Percentiles rank a stretch among this genome's conserved stretches.
phyloP scores from a whole-genome alignment of 2,329 filamentous ascomycete genomes.

The Verticillium tricorpus region DNA sequence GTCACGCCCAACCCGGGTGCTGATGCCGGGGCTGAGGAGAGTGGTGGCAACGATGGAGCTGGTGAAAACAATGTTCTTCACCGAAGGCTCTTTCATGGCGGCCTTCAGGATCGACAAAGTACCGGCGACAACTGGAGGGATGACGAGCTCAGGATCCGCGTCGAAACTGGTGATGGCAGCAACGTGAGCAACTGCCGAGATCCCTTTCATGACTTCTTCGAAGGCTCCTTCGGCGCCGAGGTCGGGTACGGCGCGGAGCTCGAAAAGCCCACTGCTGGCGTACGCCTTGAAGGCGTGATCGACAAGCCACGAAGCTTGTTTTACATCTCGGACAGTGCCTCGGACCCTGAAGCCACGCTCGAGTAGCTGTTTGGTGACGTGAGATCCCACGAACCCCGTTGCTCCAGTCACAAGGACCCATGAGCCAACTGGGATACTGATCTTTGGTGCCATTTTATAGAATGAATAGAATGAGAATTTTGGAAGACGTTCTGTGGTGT shows the following conservation, averaged over 20 bases:
- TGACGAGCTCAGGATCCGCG: conserved; percentile 35
- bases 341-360: conserved; percentile 35
- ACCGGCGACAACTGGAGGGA: conserved; percentile 30
- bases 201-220: conserved; percentile 33
- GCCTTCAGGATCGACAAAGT: conserved; percentile 32
- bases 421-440: not conserved
- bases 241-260: conserved; percentile 31
- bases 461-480: too few species aligned
- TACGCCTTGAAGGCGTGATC: conserved; percentile 24
- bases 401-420: conserved; percentile 39
- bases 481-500: too few species aligned
- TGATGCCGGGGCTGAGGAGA: not conserved
- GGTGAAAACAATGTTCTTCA: conserved; percentile 28
- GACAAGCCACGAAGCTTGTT: conserved; percentile 27
- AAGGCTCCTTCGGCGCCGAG: conserved; percentile 31
- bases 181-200: conserved; percentile 38
- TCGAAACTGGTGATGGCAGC: conserved; percentile 34
- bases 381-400: conserved; percentile 39
- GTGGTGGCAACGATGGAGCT: conserved; percentile 12
- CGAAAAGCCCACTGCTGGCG: conserved; percentile 24
- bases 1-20: not conserved
- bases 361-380: conserved; percentile 35
- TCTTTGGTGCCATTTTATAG: too few species aligned
- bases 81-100: conserved; percentile 30
- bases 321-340: conserved; percentile 34